Percentiles rank a stretch among this genome's conserved stretches.
These are phyloP conservation scores for Seminavis robusta DNA, from an alignment of 108 stramenopile genomes.

Conservation along the genomic window DNA sequence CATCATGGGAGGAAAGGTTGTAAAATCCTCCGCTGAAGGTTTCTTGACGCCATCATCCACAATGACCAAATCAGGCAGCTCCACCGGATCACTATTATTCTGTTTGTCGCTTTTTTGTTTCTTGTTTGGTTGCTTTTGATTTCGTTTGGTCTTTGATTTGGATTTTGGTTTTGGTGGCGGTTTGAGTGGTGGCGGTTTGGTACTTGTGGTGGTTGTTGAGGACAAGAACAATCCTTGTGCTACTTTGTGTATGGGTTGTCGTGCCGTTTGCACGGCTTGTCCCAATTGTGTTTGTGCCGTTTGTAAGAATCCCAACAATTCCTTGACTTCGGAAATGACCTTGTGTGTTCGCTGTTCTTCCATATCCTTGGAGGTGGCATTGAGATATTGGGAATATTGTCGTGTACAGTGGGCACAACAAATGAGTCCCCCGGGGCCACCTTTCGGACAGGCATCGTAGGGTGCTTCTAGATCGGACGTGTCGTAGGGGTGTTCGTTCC, in stretches of 20 bases:
- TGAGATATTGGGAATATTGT: slow-evolving; percentile 40
- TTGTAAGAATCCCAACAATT: slow-evolving; percentile 20
- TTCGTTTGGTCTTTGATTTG: too few species aligned
- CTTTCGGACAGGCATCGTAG: slow-evolving; percentile 60
- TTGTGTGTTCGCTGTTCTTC: slow-evolving; percentile 17
- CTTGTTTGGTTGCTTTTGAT: too few species aligned
- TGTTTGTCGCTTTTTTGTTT: too few species aligned
- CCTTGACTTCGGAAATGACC: slow-evolving; percentile 22
- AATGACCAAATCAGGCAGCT: too few species aligned
- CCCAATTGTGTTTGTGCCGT: slow-evolving; percentile 11
- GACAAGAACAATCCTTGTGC: too few species aligned
- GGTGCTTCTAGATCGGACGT: background rate
- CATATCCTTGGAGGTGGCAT: background rate
- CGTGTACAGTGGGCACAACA: slow-evolving; percentile 69
- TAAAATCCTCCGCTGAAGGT: too few species aligned
- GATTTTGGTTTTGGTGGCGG: too few species aligned
- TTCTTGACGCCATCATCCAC: too few species aligned
- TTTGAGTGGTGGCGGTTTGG: too few species aligned
- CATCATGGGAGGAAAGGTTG: too few species aligned
- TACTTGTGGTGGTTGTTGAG: too few species aligned
- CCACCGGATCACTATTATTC: too few species aligned
- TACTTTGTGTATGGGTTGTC: slow-evolving; percentile 15
- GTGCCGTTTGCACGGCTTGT: slow-evolving; percentile 12
- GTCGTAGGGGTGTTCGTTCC: slow-evolving; percentile 16
- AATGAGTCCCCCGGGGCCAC: slow-evolving; percentile 82